Base-by-base conservation (phyloP, 2,329 filamentous ascomycete species). In the Coleophoma crateriformis region DNA sequence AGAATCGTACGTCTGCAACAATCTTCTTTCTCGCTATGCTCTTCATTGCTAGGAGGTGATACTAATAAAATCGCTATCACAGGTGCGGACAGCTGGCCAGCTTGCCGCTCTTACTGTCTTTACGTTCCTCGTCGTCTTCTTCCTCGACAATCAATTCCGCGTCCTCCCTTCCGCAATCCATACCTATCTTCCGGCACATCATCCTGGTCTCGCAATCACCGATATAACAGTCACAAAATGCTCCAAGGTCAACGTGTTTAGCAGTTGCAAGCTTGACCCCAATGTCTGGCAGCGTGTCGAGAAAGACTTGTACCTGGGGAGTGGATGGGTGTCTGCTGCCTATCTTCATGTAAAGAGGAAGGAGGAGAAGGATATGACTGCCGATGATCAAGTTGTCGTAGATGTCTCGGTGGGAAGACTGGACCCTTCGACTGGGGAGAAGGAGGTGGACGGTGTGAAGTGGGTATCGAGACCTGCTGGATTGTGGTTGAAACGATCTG, bases 401-500 rank as follows among this genome's bases (percentile, higher is more conserved):
- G 85, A 87, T 62, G 68, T 88, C 48, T 79, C 76, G 50, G 77
- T 87, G 14, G 78, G 82, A 17, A 75, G 81, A 42, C 68, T 83
- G 35, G 76, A 84, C 57, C 85, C 85, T 0, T 73, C 59, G 12
- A 57, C 73, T 3, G 69, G 73, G 12, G 72, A 72, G 7, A 78
- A 82, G 50, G 77, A 76, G 13, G 63, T 68, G 44, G 72, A 73
- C 37, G 71, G 79, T 49, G 77, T 78, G 58, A 72, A 72, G 48
- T 89, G 85, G 85, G 85, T 88, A 63, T 73, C 76, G 45, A 74
- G 85, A 48, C 75, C 79, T 2, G 81, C 76, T n/a, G 84, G 83
- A 8, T 70, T 89, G 27, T 89, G 85, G 85, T 68, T 89, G 52
- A 79, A 85, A 64, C 52, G 64, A 33, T 60, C 58, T 27, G 54